Base-by-base conservation (phyloP, 2,329 filamentous ascomycete species). In the Alternaria sp. region DNA sequence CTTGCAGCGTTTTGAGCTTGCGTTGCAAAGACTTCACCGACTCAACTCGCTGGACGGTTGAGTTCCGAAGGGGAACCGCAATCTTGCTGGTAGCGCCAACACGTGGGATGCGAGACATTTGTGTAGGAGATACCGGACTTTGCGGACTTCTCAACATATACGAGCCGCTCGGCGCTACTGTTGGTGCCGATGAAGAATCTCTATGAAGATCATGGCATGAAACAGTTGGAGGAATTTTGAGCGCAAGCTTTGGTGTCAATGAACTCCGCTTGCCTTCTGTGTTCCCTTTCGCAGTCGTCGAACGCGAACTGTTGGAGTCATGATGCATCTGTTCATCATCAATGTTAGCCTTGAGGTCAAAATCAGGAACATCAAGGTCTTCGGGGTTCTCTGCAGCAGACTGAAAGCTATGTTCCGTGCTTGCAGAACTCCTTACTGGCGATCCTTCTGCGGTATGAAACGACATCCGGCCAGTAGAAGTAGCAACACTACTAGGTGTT, bases 41-140 rank as follows among this genome's bases (percentile, higher is more conserved):
- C 34, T 73, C 63, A 11, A 62, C 54, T 50, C 53, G 67, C 56
- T 71, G 69, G 22, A 72, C 18, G 3, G 58, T 64, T 1, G 69
- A 60, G 27, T 60, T 64, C 6, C 59, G 61, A 2, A 63, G 63
- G 4, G 66, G 51, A 14, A 25, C 32, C 3, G 48, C 18, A 4
- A 36, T 43, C 22, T 54, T 63, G 55, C 38, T 57, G 4, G 27
- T 38, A 32, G 57, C 38, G 32, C 63, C 54, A 5, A 62, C 60
- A 6, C 70, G 72, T 10, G 75, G 75, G 28, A 77, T 75, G 20
- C 71, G 71, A 14, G 74, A 78, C 4, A 60, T 58, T 16, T 62
- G 58, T 2, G 56, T 38, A 2, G 64, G 59, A 9, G 65, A 69
- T 3, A 10, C 49, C 4, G 62, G 58, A 44, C 54, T 45, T 4